Percentiles rank a stretch among this genome's conserved stretches.
Evolutionary conservation across 2,329 filamentous ascomycete species (phyloP).

Genomic region (Fusarium penzigii): DNA sequence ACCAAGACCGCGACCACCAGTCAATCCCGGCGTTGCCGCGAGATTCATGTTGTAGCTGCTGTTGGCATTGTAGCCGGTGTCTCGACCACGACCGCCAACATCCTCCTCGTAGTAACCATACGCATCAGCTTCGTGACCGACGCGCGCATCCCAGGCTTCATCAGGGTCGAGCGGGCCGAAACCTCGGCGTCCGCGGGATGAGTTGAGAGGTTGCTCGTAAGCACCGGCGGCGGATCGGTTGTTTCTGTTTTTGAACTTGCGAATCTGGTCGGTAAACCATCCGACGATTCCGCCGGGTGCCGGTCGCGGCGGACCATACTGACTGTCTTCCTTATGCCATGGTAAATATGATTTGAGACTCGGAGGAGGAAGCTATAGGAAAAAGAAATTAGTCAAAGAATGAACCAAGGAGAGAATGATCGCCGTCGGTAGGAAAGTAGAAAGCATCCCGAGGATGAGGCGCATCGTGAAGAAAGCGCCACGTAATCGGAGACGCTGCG

Average conservation of each 20-base stretch:
- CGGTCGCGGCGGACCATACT: conserved; percentile 54
- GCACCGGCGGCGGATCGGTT: conserved; percentile 68
- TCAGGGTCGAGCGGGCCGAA: conserved; percentile 76
- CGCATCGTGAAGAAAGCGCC: neutral
- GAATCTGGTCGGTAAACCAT: conserved; percentile 71
- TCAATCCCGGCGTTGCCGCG: conserved; percentile 36
- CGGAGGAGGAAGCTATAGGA: conserved; percentile 66
- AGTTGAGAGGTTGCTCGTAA: conserved; percentile 63
- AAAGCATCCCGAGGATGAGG: too few species aligned
- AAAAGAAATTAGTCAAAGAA: conserved; percentile 8
- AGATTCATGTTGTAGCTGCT: conserved; percentile 53
- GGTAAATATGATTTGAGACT: conserved; percentile 69
- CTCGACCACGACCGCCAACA: conserved; percentile 34
- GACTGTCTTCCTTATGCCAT: conserved; percentile 56
- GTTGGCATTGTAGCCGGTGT: conserved; percentile 34
- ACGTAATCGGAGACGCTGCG: neutral
- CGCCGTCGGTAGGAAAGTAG: too few species aligned
- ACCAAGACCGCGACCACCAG: conserved; percentile 19
- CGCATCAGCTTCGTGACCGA: conserved; percentile 70
- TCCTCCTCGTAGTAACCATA: conserved; percentile 73
- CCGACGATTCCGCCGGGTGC: conserved; percentile 65
- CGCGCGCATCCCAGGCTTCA: conserved; percentile 81
- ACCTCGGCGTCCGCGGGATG: conserved; percentile 49
- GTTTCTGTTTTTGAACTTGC: conserved; percentile 64
- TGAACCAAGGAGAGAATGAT: neutral